Evolutionary conservation across 1,284 basidiomycete genomes (phyloP).

Genomic region (Tylopilus sp.): DNA sequence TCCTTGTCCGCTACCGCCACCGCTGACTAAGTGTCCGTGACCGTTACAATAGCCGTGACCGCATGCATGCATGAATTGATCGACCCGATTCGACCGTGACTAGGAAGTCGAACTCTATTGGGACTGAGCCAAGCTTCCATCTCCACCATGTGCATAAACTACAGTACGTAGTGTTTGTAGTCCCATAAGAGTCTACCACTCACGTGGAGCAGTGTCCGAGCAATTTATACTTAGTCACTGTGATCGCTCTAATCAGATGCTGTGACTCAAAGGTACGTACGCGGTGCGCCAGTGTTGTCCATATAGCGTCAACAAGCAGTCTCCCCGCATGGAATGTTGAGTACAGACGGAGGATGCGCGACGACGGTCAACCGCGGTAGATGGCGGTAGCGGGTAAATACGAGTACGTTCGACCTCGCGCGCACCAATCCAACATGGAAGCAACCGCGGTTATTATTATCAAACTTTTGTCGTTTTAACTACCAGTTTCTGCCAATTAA

Average conservation of each 20-base stretch:
- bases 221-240: not conserved
- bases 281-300: not conserved
- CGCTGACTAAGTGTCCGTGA: too few relatives aligned
- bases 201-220: not conserved
- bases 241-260: not conserved
- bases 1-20: too few relatives aligned
- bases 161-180: not conserved
- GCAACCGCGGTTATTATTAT: not conserved
- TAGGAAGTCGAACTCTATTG: not conserved
- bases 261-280: not conserved
- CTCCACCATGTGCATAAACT: not conserved
- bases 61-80: not conserved
- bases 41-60: too few relatives aligned
- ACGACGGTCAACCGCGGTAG: too few relatives aligned
- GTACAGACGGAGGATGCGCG: too few relatives aligned
- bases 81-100: not conserved
- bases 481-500: not conserved
- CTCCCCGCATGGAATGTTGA: too few relatives aligned
- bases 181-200: not conserved
- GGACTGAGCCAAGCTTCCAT: not conserved
- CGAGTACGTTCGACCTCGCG: too few relatives aligned
- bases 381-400: too few relatives aligned
- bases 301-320: not conserved
- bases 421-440: too few relatives aligned
- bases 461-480: not conserved